Conservation (phyloP, 345 rosid species). For the Chamaenerion angustifolium region DNA sequence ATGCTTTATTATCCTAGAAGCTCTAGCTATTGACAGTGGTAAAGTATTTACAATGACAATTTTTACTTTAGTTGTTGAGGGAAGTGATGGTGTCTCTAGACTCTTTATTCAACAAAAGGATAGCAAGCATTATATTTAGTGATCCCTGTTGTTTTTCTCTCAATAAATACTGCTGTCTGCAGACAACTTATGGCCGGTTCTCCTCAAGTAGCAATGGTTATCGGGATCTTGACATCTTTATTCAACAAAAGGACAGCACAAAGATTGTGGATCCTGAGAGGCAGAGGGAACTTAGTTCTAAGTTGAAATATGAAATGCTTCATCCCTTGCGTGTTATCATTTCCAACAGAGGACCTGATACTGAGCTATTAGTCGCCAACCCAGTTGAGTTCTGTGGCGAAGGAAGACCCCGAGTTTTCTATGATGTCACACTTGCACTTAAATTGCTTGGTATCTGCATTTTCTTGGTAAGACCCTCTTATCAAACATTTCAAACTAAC, state of each 20-base stretch:
- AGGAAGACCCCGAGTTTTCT: conserved; percentile 82
- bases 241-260: conserved; percentile 63
- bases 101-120: no score
- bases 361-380: conserved; percentile 71
- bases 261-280: conserved; percentile 57
- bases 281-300: conserved; percentile 33
- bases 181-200: conserved; percentile 71
- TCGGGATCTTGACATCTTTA: conserved; percentile 65
- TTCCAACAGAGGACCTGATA: conserved; percentile 65
- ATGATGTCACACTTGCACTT: conserved; percentile 59
- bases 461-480: conserved; percentile 56
- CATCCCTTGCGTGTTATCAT: conserved; percentile 67
- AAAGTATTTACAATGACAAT: no score
- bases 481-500: not conserved
- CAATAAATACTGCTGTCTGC: conserved; percentile 5
- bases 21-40: no score
- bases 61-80: no score
- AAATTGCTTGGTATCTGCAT: conserved; percentile 63
- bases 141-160: no score
- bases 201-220: conserved; percentile 30
- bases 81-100: no score
- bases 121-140: no score
- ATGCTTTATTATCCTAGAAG: no score
- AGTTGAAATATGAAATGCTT: conserved; percentile 66
- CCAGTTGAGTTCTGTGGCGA: conserved; percentile 77